Base-by-base conservation (phyloP, 176 grass and related monocot genomes). In the Carex kokanica region DNA sequence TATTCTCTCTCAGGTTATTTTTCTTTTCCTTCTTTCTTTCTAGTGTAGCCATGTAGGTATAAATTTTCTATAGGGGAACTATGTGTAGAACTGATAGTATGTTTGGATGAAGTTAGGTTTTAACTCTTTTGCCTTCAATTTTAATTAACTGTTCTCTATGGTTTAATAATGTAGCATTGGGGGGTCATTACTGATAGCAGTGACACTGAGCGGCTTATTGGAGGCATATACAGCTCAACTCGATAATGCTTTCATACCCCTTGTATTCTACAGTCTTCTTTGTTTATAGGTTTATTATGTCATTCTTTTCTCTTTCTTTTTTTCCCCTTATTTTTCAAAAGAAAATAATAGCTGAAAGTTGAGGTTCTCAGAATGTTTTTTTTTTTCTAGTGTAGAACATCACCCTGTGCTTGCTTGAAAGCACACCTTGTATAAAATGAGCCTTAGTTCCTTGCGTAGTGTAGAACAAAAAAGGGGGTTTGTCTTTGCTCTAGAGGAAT, bases 221-320 rank as follows among this genome's bases (percentile, higher is more conserved):
- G 93, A 99, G 83, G 96, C 93, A 10, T 91, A 93, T 84, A 95
- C 93, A 0, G 86, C 96, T 64, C 96, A 99, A 63, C 89, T 99
- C 8, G 96, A 99, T 80, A 95, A 95, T 78, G 96, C 93, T 73
- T 99, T 99, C 77, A 95, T 99, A 85, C 96, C 96, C 58, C 91
- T 95, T 24, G 84, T 92, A 45, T 95, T 99, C 31, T 99, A 92
- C 64, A 95, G 96, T 63, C 96, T 99, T 68, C 88, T 99, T 32
- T 99, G 96, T 83, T 80, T 99, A 63, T 95, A 86, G 60, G 31
- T 64, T 63, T 68, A 51, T 51, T 68, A 51, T 51, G 25, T 78
- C 51, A 75, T 29, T 77, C 5, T 70, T 41, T n/a, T 40, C 4
- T 5, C 18, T 34, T 2, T 55, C 18, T 32, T 14, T 78, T n/a